Evolutionary conservation across 495 filamentous ascomycete species (phyloP), one percentile per base, ranked within the genome.

Genomic region (Aspergillus sclerotioniger): DNA sequence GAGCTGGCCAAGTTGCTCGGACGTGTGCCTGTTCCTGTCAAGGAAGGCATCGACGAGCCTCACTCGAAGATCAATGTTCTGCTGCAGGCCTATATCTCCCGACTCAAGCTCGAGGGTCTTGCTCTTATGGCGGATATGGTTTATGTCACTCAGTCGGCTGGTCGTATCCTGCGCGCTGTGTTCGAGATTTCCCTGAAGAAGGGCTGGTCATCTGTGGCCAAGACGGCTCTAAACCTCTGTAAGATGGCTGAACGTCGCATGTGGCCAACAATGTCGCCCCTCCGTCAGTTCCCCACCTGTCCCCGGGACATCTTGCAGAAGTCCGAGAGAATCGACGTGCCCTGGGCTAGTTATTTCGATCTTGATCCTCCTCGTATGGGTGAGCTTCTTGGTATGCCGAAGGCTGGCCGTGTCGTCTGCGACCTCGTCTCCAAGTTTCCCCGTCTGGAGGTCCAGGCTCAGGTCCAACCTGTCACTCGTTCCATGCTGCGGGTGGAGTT

Each of bases 241-340:
- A 99, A 99, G 76, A 98, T 96, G 92, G 93, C 93, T 2, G 94
- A 99, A 78, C 96, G 95, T 80, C 81, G 95, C 21, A 98, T 98
- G 94, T 99, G 94, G 94, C 92, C 92, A 6, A 96, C 92, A 19
- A 98, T 98, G 94, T 89, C 90, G 17, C 94, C 94, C 7, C 82
- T 99, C 8, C 81, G 95, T 39, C 94, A 99, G 65, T 98, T 97
- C 68, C 85, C 90, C 1, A 76, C 75, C 37, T 95, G 91, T 61
- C 84, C 91, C 12, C 74, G 82, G 32, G 95, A 99, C 57, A 89
- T 99, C 49, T 77, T 98, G 49, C 83, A 88, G 58, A 97, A 97
- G 73, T 87, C 92, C 2, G 94, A 99, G 74, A 80, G 92, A 53
- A 95, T 97, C 57, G 92, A 97, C 59, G 92, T 98, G 43, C 90